Conservation (phyloP, 345 rosid genomes). For the Turnera subulata region DNA sequence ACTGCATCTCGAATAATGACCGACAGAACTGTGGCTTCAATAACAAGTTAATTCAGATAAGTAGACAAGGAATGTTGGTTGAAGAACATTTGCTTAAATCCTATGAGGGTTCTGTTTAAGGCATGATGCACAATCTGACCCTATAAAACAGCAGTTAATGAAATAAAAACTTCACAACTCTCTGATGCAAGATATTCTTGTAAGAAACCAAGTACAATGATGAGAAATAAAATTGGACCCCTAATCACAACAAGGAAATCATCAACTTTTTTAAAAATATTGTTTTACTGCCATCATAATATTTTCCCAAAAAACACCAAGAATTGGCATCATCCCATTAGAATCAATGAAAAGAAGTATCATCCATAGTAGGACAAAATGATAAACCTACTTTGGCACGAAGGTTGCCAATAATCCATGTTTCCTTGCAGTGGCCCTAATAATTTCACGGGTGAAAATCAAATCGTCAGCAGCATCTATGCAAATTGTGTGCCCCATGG, state of each 20-base stretch:
- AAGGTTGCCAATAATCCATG: slow-evolving; percentile 82
- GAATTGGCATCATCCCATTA: not conserved
- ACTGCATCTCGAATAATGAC: no score
- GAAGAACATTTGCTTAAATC: no score
- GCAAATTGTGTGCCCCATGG: slow-evolving; percentile 57
- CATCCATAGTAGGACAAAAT: slow-evolving; percentile 2
- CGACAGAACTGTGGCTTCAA: no score
- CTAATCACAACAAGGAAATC: no score
- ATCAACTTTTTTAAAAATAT: no score
- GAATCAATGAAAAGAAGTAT: slow-evolving; percentile 7
- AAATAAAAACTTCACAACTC: no score
- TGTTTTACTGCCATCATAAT: not conserved
- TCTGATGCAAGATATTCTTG: no score
- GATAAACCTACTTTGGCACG: slow-evolving; percentile 71
- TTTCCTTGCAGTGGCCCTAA: slow-evolving; percentile 77
- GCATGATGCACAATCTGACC: not conserved
- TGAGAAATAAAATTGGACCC: no score
- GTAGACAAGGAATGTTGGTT: no score
- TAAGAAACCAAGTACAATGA: no score
- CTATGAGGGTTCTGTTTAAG: not conserved
- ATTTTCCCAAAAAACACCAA: not conserved
- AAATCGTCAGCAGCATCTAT: slow-evolving; percentile 71
- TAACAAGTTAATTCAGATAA: no score
- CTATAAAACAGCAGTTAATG: no score
- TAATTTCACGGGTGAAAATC: slow-evolving; percentile 73